Conservation (phyloP, 495 filamentous ascomycete genomes). For the Podospora tetraspora region DNA sequence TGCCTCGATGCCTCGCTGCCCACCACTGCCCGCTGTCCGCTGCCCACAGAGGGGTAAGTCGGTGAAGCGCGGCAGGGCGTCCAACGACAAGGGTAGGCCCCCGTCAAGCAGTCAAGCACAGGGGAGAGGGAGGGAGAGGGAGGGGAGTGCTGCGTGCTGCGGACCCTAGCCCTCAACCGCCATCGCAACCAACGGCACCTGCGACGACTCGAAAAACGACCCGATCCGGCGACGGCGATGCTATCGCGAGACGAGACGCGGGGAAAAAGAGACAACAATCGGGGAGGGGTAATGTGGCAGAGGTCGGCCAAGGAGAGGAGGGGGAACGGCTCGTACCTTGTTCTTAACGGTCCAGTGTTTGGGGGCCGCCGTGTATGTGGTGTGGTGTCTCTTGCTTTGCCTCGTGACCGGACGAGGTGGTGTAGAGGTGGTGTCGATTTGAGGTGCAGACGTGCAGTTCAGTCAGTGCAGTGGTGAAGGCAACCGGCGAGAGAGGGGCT, state of each 20-base stretch:
- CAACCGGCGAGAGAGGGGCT: neutral
- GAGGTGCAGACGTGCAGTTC: neutral
- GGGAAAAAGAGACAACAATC: neutral
- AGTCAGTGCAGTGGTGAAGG: neutral
- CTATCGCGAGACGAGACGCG: neutral
- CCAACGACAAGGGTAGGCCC: slow-evolving; percentile 2
- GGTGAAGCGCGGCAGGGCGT: slow-evolving; percentile 12
- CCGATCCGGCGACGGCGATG: neutral
- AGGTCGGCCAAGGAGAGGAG: neutral
- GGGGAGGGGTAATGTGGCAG: neutral
- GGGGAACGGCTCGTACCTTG: neutral
- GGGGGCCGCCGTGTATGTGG: neutral
- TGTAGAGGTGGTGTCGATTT: neutral
- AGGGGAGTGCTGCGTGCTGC: slow-evolving; percentile 1
- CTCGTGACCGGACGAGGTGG: slow-evolving; percentile 10
- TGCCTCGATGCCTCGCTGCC: neutral
- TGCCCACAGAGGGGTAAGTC: slow-evolving; percentile 24
- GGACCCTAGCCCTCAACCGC: slow-evolving; percentile 21
- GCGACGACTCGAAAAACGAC: neutral
- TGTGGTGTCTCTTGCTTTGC: slow-evolving; percentile 1
- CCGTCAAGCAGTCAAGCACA: neutral
- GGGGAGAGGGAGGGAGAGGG: neutral
- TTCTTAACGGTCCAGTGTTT: neutral
- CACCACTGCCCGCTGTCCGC: slow-evolving; percentile 8
- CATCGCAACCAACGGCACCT: slow-evolving; percentile 7